Evolutionary conservation across 306 rosid species (phyloP).

Genomic region (Trifolium dubium): DNA sequence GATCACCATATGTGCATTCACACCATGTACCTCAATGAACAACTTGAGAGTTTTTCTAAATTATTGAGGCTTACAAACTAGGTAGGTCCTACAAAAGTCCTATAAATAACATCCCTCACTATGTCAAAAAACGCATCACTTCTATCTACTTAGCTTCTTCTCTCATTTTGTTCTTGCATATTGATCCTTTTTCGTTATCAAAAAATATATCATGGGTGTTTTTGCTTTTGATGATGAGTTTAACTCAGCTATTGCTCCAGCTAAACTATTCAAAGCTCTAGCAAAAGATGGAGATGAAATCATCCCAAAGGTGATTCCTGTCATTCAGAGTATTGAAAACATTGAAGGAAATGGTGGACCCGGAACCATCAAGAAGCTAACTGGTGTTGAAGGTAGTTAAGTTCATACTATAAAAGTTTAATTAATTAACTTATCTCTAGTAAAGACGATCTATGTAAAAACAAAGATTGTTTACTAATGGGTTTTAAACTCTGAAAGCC

Average conservation of each 20-base stretch:
- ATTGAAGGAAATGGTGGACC: slow-evolving; percentile 53
- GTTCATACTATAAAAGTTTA: too few species aligned
- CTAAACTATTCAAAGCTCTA: slow-evolving; percentile 45
- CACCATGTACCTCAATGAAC: not conserved
- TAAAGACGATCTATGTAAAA: too few species aligned
- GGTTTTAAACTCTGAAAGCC: too few species aligned
- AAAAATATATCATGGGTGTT: slow-evolving; percentile 43
- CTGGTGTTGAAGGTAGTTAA: slow-evolving; percentile 1
- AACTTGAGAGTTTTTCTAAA: not conserved
- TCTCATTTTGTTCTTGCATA: not conserved
- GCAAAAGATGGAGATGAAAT: slow-evolving; percentile 37
- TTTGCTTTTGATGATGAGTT: slow-evolving; percentile 32
- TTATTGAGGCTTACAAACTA: not conserved
- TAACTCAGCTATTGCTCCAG: slow-evolving; percentile 34
- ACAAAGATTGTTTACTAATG: too few species aligned
- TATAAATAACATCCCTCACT: slow-evolving; percentile 5
- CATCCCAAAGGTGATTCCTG: slow-evolving; percentile 32
- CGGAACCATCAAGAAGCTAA: slow-evolving; percentile 51
- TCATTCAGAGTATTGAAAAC: slow-evolving; percentile 34
- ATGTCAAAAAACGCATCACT: not conserved
- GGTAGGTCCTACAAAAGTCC: not conserved
- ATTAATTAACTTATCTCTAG: too few species aligned
- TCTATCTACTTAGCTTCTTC: not conserved
- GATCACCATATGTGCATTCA: too few species aligned
- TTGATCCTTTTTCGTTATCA: not conserved